These are phyloP conservation scores for Coemansia sp. DNA, from an alignment of 192 early-diverging fungal species.

Conservation along the genomic window DNA sequence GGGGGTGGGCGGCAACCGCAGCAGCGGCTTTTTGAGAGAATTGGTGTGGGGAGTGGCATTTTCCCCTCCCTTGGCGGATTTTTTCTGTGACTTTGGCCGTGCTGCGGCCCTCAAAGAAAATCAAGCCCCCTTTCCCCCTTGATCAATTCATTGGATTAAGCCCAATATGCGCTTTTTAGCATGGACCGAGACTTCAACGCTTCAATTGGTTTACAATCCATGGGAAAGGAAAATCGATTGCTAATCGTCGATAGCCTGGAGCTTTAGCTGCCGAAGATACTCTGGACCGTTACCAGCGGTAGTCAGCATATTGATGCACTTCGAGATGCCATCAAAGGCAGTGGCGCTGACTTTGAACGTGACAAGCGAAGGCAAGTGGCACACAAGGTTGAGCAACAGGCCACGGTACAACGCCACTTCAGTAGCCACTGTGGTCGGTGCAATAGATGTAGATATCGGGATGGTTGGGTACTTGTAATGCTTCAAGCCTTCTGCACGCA, in stretches of 20 bases:
- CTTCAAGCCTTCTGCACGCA: background rate
- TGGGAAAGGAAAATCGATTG: background rate
- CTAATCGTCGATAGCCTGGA: background rate
- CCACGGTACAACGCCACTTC: background rate
- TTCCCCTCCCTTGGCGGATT: background rate
- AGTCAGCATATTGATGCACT: background rate
- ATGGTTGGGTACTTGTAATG: background rate
- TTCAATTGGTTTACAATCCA: too few species aligned
- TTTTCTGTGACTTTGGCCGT: background rate
- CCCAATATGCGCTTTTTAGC: too few species aligned
- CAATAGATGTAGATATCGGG: background rate
- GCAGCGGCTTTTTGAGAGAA: constrained; percentile 8
- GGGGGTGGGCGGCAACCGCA: constrained; percentile 9
- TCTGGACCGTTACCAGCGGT: background rate
- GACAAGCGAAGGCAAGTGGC: background rate
- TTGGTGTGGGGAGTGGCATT: background rate
- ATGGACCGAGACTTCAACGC: too few species aligned
- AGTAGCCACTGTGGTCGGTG: background rate
- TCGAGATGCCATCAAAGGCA: background rate
- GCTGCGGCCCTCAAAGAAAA: background rate
- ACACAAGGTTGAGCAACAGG: background rate
- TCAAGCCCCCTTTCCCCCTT: background rate
- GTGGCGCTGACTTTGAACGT: background rate
- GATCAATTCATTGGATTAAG: background rate
- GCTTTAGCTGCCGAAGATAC: background rate